Conservation (phyloP, 257 asterid species). For the Leptodermis oblonga region DNA sequence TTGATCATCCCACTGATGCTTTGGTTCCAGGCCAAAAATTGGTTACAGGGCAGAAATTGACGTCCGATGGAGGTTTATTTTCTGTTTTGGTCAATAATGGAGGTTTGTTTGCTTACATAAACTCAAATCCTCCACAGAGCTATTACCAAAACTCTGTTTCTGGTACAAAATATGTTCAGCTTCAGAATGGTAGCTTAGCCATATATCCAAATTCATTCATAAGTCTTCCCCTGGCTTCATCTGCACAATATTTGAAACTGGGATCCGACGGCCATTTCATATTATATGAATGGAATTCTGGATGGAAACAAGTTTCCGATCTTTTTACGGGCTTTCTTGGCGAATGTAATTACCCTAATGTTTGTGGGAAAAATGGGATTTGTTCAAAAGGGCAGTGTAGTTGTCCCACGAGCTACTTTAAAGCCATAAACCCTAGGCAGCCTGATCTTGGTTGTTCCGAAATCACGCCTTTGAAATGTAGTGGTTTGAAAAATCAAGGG, state of each 20-base stretch:
- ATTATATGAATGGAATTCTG: background rate
- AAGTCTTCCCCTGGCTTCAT: constrained; percentile 5
- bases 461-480: no score
- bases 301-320: background rate
- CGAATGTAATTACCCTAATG: no score
- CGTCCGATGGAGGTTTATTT: constrained; percentile 25
- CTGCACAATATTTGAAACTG: background rate
- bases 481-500: no score
- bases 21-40: constrained; percentile 38
- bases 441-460: no score
- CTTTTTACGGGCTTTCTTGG: no score
- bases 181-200: constrained; percentile 38
- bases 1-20: constrained; percentile 37
- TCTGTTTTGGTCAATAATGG: constrained; percentile 14
- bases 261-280: background rate
- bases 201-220: constrained; percentile 9
- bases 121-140: constrained; percentile 28
- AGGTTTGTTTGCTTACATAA: constrained; percentile 22
- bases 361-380: no score
- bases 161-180: constrained; percentile 23
- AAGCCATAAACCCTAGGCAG: no score
- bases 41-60: constrained; percentile 30
- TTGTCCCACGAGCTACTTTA: no score
- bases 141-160: background rate
- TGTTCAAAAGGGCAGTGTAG: no score